Percentiles rank a stretch among this genome's conserved stretches.
phyloP scores from a whole-genome alignment of 768 basidiomycete species.

The Gymnopilus junonius region DNA sequence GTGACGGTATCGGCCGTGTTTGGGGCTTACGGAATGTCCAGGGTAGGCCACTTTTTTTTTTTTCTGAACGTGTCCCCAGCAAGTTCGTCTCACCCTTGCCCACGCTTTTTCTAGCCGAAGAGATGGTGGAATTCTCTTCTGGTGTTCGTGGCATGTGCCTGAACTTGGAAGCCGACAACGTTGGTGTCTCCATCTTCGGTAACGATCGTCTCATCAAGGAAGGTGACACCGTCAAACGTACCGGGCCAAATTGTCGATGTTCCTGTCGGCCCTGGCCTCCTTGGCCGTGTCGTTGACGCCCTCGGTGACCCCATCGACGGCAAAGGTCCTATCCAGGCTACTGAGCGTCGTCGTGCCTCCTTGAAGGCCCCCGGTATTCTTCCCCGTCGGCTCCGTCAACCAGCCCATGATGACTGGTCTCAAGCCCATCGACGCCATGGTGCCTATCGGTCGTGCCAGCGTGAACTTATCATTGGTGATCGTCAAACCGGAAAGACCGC shows the following conservation, averaged over 20 bases:
- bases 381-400: conserved; percentile 98
- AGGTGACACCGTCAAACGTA: conserved; percentile 99
- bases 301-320: conserved; percentile 99
- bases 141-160: conserved; percentile 99
- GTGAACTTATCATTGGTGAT: conserved; percentile 99
- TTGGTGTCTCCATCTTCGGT: conserved; percentile 99
- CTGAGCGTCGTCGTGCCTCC: conserved; percentile 95
- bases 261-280: conserved; percentile 94
- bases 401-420: conserved; percentile 99
- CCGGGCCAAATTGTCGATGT: conserved; percentile 99
- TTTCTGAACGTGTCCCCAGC: conserved; percentile 12
- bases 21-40: conserved; percentile 99
- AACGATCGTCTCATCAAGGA: conserved; percentile 99
- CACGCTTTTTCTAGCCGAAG: conserved; percentile 73
- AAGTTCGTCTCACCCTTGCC: conserved; percentile 23
- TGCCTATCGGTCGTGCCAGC: conserved; percentile 99
- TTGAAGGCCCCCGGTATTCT: conserved; percentile 99
- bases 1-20: conserved; percentile 99
- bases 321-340: conserved; percentile 94
- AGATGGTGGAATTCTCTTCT: conserved; percentile 99
- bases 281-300: conserved; percentile 99
- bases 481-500: conserved; percentile 99
- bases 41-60: conserved; percentile 52
- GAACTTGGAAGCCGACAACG: conserved; percentile 99
- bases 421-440: conserved; percentile 99